Conservation (phyloP, 768 basidiomycete species). For the Lentinula aciculospora region DNA sequence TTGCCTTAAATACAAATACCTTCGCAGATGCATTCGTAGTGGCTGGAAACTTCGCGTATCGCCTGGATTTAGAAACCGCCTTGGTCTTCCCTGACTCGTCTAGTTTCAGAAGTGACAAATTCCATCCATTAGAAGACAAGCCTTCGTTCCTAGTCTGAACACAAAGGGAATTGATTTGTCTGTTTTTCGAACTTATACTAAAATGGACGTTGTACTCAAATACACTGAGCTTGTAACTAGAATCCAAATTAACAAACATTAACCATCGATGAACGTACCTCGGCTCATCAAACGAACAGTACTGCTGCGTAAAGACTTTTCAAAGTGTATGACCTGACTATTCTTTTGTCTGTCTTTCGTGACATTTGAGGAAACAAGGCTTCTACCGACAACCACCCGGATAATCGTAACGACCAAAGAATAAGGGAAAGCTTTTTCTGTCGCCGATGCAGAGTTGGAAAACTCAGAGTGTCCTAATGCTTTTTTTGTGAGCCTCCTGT, state of each 20-base stretch:
- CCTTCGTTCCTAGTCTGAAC: background rate
- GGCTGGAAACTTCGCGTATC: slow-evolving; percentile 13
- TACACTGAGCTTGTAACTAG: background rate
- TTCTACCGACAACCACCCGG: too few species aligned
- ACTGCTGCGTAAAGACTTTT: slow-evolving; percentile 40
- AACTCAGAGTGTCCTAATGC: too few species aligned
- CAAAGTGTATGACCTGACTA: slow-evolving; percentile 35
- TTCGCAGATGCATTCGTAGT: slow-evolving; percentile 13
- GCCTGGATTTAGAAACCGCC: slow-evolving; percentile 8
- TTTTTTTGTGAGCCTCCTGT: too few species aligned
- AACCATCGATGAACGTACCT: too few species aligned
- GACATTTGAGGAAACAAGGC: slow-evolving; percentile 43
- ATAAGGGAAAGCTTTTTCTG: too few species aligned
- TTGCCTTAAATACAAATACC: background rate
- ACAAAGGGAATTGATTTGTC: background rate
- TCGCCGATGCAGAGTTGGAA: too few species aligned
- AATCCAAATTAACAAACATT: too few species aligned
- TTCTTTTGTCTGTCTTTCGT: slow-evolving; percentile 35
- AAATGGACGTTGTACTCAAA: background rate
- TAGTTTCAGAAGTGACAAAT: background rate
- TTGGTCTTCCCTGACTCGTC: background rate
- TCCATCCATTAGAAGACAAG: background rate
- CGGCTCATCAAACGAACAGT: too few species aligned
- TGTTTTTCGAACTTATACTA: background rate
- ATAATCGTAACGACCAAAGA: too few species aligned